Base-by-base conservation (phyloP, 495 filamentous ascomycete species). In the Aspergillus sclerotioniger region DNA sequence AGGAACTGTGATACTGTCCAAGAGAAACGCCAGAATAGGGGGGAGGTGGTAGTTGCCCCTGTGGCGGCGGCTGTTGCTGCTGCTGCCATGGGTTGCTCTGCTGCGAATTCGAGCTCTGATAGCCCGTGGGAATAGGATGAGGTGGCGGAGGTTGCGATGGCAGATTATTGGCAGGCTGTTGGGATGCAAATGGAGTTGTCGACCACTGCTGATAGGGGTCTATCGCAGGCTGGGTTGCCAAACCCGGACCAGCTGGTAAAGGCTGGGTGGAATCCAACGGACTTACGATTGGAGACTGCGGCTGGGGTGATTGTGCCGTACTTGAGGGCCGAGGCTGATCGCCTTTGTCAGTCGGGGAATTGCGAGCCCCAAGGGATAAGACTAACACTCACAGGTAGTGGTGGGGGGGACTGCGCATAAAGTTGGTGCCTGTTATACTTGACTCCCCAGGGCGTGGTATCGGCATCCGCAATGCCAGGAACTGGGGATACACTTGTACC, bases 381-480 rank as follows among this genome's bases (percentile, higher is more conserved):
- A 3, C 16, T 29, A 25, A 41, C 6, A 66, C 78, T 66, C 65
- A 82, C 80, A 8, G 80, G 80, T 37, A 83, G 67, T 15, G 79
- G 75, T 48, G 78, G 79, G 45, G 76, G 71, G 13, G 66, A 62
- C 25, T 72, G 63, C 5, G 59, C 65, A 15, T 66, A 62, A 53
- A 65, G 59, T 33, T 67, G 61, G 25, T 72, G 69, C 37, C 75
- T 72, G 47, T 78, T 77, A 57, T 75, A 76, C 21, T 73, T 75
- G 43, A 76, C 77, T 13, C 76, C 77, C 79, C 77, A 77, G 1
- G 63, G 63, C 20, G 73, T 71, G 5, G 72, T 76, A 53, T 76
- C 71, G 17, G 66, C 48, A n/a, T 58, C 54, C 12, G 62, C 19
- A 21, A 12, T 51, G 19, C 58, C 55, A 37, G 69, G 60, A 16